Conservation (phyloP, 768 basidiomycete species). For the Pluteus cervinus region DNA sequence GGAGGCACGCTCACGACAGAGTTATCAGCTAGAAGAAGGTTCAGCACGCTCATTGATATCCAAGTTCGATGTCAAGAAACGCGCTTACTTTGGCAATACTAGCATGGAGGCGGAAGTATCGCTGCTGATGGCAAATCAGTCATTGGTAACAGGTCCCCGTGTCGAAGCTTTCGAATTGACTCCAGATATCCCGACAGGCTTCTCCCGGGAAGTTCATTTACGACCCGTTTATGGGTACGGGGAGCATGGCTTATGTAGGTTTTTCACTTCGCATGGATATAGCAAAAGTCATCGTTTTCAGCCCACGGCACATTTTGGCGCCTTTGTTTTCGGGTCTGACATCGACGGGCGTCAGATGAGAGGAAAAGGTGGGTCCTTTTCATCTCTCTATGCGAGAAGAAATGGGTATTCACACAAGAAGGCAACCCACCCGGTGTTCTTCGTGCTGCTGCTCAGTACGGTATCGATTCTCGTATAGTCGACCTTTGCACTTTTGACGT, state of each 20-base stretch:
- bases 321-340: conserved; percentile 84
- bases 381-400: neutral
- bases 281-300: conserved; percentile 19
- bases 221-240: conserved; percentile 94
- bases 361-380: conserved; percentile 61
- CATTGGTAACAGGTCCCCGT: conserved; percentile 47
- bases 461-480: conserved; percentile 61
- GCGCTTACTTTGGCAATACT: conserved; percentile 90
- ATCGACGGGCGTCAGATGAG: conserved; percentile 98
- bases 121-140: conserved; percentile 94
- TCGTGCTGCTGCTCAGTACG: conserved; percentile 82
- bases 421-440: conserved; percentile 62
- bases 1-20: neutral
- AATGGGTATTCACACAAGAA: conserved; percentile 9
- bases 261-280: neutral
- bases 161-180: neutral
- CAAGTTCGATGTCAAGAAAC: conserved; percentile 83
- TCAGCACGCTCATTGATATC: conserved; percentile 61
- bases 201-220: conserved; percentile 87
- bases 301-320: conserved; percentile 87
- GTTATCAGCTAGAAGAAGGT: conserved; percentile 57
- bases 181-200: conserved; percentile 40
- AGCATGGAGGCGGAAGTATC: conserved; percentile 98
- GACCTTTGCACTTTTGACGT: conserved; percentile 91
- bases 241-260: conserved; percentile 83